phyloP scores from a whole-genome alignment of 139 green algal species.

The Auxenochlorella pyrenoidosa region DNA sequence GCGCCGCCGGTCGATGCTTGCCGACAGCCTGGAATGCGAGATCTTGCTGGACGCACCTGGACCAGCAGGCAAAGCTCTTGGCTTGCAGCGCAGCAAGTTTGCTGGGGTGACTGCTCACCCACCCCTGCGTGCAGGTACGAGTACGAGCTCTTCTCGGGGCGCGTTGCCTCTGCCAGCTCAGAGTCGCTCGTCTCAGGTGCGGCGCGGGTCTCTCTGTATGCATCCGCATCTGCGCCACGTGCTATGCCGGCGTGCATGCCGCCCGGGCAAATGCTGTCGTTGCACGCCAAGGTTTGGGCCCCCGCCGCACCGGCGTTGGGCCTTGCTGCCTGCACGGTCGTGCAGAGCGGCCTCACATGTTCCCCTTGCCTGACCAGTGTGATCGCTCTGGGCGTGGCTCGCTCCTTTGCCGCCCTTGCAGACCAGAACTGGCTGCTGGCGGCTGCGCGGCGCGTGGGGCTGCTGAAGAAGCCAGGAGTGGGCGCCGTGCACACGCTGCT shows the following conservation, averaged over 20 bases:
- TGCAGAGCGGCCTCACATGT: no score
- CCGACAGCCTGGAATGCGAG: no score
- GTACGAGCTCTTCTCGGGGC: conserved; percentile 88
- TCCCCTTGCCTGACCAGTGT: no score
- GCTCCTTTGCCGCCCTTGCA: neutral
- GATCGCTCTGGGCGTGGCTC: no score
- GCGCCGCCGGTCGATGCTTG: neutral
- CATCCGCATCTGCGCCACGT: neutral
- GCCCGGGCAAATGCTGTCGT: no score
- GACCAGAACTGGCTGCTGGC: conserved; percentile 58
- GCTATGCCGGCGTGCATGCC: neutral
- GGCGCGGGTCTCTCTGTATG: neutral
- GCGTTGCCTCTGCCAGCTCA: conserved; percentile 57
- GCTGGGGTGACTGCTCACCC: neutral
- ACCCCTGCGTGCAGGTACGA: conserved; percentile 69
- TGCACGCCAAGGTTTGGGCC: neutral
- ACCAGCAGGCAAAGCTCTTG: neutral
- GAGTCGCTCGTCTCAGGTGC: conserved; percentile 53
- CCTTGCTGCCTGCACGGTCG: neutral
- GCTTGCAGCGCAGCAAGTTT: neutral
- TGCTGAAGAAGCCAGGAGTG: conserved; percentile 51
- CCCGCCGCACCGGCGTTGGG: neutral
- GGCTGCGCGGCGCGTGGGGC: conserved; percentile 54
- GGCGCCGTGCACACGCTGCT: conserved; percentile 86
- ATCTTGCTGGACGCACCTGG: no score